Evolutionary conservation across 2,329 filamentous ascomycete species (phyloP).

Genomic region (Colletotrichum echinochloae): DNA sequence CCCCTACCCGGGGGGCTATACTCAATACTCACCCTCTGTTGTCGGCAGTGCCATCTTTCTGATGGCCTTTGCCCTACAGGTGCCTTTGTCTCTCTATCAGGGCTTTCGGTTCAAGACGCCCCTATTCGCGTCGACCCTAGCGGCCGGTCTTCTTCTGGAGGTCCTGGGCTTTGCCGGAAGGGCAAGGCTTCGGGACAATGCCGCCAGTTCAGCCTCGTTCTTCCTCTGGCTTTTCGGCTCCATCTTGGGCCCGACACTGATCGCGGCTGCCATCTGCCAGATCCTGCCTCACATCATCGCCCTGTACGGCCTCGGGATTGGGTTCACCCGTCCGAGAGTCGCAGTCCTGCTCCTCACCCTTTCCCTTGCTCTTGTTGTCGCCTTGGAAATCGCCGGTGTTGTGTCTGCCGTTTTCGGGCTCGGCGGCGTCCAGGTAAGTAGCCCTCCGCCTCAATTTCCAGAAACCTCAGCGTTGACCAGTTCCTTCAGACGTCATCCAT

Average conservation of each 20-base stretch:
- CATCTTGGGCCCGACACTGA: slow-evolving; percentile 59
- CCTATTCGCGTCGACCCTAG: slow-evolving; percentile 55
- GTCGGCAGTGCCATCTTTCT: slow-evolving; percentile 57
- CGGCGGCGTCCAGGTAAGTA: slow-evolving; percentile 35
- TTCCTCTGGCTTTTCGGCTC: slow-evolving; percentile 61
- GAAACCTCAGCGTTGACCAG: neutral
- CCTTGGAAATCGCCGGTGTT: slow-evolving; percentile 44
- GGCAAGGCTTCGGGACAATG: slow-evolving; percentile 54
- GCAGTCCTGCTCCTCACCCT: slow-evolving; percentile 50
- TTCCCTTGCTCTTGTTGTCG: slow-evolving; percentile 50
- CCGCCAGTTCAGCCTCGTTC: slow-evolving; percentile 53
- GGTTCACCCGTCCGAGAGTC: slow-evolving; percentile 51
- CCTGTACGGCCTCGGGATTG: slow-evolving; percentile 59
- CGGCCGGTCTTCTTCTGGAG: slow-evolving; percentile 57
- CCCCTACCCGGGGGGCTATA: slow-evolving; percentile 52
- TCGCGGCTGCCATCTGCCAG: slow-evolving; percentile 58
- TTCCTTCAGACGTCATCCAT: slow-evolving; percentile 52
- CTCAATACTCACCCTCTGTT: slow-evolving; percentile 52
- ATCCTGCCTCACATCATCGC: slow-evolving; percentile 60
- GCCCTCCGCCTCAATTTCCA: neutral
- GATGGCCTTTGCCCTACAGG: slow-evolving; percentile 53
- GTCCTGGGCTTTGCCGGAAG: slow-evolving; percentile 61
- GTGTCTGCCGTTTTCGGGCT: slow-evolving; percentile 54
- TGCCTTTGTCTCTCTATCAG: slow-evolving; percentile 53
- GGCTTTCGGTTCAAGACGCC: slow-evolving; percentile 55